Percentiles rank a stretch among this genome's conserved stretches.
phyloP scores from a whole-genome alignment of 768 basidiomycete genomes.

The Chlorophyllum brunneum region DNA sequence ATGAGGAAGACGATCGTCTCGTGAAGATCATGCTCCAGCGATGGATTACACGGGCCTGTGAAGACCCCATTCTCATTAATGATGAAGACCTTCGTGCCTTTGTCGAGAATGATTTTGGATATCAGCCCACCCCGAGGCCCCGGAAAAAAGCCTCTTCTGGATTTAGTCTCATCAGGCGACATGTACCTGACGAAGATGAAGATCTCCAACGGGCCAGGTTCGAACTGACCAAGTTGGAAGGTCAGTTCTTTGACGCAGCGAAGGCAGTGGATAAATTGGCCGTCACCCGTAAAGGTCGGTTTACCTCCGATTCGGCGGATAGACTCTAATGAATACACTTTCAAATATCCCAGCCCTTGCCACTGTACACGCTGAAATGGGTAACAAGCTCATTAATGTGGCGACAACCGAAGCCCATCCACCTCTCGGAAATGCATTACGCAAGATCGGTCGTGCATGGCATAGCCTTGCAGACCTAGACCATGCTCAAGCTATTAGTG shows the following conservation, averaged over 20 bases:
- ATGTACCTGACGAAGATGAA: slow-evolving; percentile 92
- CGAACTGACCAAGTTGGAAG: slow-evolving; percentile 88
- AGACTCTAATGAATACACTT: neutral
- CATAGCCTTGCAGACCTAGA: slow-evolving; percentile 87
- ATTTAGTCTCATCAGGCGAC: slow-evolving; percentile 72
- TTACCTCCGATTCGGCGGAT: neutral
- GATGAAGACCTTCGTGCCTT: slow-evolving; percentile 96
- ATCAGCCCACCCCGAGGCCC: slow-evolving; percentile 77
- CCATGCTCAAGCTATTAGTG: slow-evolving; percentile 88
- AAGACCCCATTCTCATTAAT: slow-evolving; percentile 80
- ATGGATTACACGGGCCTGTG: slow-evolving; percentile 91
- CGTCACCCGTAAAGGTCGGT: slow-evolving; percentile 69
- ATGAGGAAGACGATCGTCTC: slow-evolving; percentile 96
- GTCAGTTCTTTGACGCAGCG: slow-evolving; percentile 88
- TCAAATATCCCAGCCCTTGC: slow-evolving; percentile 57
- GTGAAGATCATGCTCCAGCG: slow-evolving; percentile 93
- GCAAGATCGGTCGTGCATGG: slow-evolving; percentile 83
- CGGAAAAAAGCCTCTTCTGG: slow-evolving; percentile 70
- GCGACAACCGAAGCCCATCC: slow-evolving; percentile 87
- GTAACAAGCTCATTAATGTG: slow-evolving; percentile 87
- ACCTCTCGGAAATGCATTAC: slow-evolving; percentile 77
- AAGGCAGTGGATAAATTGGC: slow-evolving; percentile 88
- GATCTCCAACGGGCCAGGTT: slow-evolving; percentile 86
- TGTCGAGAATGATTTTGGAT: slow-evolving; percentile 97
- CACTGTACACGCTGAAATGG: slow-evolving; percentile 79